Percentiles rank a stretch among this genome's conserved stretches.
phyloP scores from a whole-genome alignment of 345 rosid species.

The Hibiscus trionum region DNA sequence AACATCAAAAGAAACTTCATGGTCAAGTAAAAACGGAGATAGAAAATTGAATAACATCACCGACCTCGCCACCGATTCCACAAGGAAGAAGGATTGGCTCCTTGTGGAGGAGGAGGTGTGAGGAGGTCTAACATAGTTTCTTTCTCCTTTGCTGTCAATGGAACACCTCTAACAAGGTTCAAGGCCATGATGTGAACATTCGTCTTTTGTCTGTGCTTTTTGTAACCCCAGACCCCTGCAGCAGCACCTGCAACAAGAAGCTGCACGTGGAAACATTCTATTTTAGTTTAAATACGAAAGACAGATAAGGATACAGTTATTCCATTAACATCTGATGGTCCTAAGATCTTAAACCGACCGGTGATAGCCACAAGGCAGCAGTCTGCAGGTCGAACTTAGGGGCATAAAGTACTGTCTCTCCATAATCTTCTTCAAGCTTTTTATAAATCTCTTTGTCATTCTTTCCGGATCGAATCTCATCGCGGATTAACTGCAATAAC shows the following conservation, averaged over 20 bases:
- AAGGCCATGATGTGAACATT: conserved; percentile 87
- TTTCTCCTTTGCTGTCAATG: conserved; percentile 76
- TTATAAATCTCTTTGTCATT: conserved; percentile 82
- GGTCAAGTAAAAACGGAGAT: conserved; percentile 1
- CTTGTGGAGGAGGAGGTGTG: conserved; percentile 60
- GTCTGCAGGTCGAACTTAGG: conserved; percentile 92
- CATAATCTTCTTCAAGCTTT: conserved; percentile 88
- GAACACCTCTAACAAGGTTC: conserved; percentile 68
- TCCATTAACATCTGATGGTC: not conserved
- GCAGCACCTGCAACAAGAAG: conserved; percentile 59
- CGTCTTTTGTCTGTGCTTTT: conserved; percentile 57
- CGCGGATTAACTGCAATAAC: conserved; percentile 68
- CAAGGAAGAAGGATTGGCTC: conserved; percentile 32
- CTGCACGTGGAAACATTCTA: conserved; percentile 22
- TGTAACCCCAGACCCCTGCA: conserved; percentile 65
- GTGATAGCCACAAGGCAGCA: conserved; percentile 85
- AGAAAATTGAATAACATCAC: not conserved
- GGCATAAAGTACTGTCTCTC: conserved; percentile 92
- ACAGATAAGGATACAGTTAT: conserved; percentile 1
- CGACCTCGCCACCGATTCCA: conserved; percentile 37
- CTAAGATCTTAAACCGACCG: conserved; percentile 43
- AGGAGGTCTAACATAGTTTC: conserved; percentile 83
- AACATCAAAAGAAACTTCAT: not conserved
- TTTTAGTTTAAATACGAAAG: not conserved
- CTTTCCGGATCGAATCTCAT: conserved; percentile 81